Base-by-base conservation (phyloP, 345 rosid genomes). In the Triadica sebifera region DNA sequence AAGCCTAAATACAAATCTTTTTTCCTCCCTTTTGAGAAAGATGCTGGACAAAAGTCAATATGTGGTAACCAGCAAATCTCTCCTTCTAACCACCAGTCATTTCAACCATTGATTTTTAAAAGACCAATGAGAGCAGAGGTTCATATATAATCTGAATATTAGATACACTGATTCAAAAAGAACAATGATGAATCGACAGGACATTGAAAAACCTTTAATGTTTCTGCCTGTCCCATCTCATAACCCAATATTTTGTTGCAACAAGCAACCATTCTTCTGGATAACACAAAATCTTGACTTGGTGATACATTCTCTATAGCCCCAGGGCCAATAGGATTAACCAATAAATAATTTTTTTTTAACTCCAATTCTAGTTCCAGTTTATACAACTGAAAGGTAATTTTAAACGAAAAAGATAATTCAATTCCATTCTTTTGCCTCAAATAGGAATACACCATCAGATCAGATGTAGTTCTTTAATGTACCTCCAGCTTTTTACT, bases 341-440 rank as follows among this genome's bases (percentile, higher is more conserved):
- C 11, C 15, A 6, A 38, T 4, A 39, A 37, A 53, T n/a, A 43
- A 69, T 15, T 52, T 38, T 52, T n/a, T n/a, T n/a, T n/a, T n/a
- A n/a, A 17, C 51, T 41, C 63, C 47, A 43, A 45, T 71, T 19
- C 22, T 5, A 41, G 6, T 71, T 43, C 55, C 65, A 22, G 45
- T 17, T 25, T 0, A 41, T 13, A 45, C 20, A 19, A 71, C 19
- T 25, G 43, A 67, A 67, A 19, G 12, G 12, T 6, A 17, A 37
- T 38, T 55, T 50, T 22, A 37, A 71, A 72, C 29, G n/a, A 17
- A 38, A 34, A 72, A 49, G 59, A 47, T 19, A 68, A 72, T 60
- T 39, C 19, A 19, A 47, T 10, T 59, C 8, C 34, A 29, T 2
- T 29, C 34, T 29, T 29, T 29, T 29, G 34, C 34, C 34, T 29